Evolutionary conservation across 2,329 filamentous ascomycete genomes (phyloP), one percentile per base, ranked within the genome.

Genomic region (Aureobasidium mangrovei): DNA sequence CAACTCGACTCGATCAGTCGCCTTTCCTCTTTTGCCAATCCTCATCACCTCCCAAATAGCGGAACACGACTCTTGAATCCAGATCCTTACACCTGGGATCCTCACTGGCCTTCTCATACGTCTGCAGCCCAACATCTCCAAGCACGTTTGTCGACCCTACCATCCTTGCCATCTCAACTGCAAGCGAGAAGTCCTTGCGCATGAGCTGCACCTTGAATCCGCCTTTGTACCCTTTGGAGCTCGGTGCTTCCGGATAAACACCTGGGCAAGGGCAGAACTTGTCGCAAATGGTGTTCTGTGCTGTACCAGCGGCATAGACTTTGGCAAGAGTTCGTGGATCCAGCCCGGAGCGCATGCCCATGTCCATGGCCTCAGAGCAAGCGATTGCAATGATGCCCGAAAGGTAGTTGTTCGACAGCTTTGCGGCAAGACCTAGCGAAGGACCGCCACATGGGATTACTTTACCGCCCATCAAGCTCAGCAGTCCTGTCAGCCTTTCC

Each of bases 341-440:
- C 53, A 83, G 68, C 0, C 80, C 79, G 4, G 76, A 73, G 1
- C 72, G 67, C 69, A 83, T 83, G 0, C 79, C 79, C 64, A 83
- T 79, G 56, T 81, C 76, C 70, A 83, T 76, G 1, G 79, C 78
- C 63, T 83, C 80, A 0, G 77, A 72, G 41, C 71, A 74, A 0
- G 79, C 79, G 52, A 83, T 79, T 4, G 79, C 75, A 55, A 83
- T 82, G 26, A 81, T 67, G 1, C 77, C 79, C 0, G 75, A 80
- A 46, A 77, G 72, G 63, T 83, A 83, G 60, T 83, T 83, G 62
- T 83, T 83, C 53, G 74, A 79, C 4, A 83, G 66, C 64, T 83
- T 83, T 0, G 80, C 78, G 0, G 77, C 75, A 3, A 83, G 72
- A 0, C 80, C 79, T 0, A 81, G 69, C 0, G 75, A 76, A 0